Evolutionary conservation across 768 basidiomycete genomes (phyloP), one percentile per base, ranked within the genome.

Genomic region (Jaapia argillacea): DNA sequence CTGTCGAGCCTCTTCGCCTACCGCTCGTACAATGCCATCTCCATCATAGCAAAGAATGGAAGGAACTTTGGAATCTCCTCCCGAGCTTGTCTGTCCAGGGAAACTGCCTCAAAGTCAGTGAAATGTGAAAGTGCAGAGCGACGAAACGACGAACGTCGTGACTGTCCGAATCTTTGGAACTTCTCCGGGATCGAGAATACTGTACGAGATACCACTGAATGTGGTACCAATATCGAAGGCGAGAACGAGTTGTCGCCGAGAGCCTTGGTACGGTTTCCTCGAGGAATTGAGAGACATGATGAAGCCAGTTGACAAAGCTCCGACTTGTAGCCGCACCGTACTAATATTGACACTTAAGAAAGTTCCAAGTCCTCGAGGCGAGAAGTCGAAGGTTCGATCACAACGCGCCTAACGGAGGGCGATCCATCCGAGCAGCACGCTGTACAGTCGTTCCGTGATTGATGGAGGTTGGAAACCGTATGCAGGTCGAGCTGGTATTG

Each of bases 201-300:
- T 31, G 28, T 43, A 43, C 2, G 42, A 43, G 31, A 27, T 33
- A n/a, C 42, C 42, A 18, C 26, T 31, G 28, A 27, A 43, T 4
- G 42, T 43, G 2, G 42, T 43, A n/a, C 42, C 42, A 20, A 43
- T 31, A 35, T 43, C 42, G 14, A 43, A 24, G 2, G 42, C 42
- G 25, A 43, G 21, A 16, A 43, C 37, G 10, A 38, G 21, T 38
- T 38, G 12, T 7, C 37, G 37, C 7, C 10, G 7, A 21, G 37
- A 22, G 22, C 37, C 37, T 12, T 21, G 10, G 20, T 38, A 38
- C 7, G 37, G 10, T 21, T 38, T 10, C 10, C 37, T 7, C 16
- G 31, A 33, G 10, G 31, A 33, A 33, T 16, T 16, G 31, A 16
- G 31, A 33, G 31, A n/a, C n/a, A n/a, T n/a, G n/a, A n/a, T n/a